A percentile compares a stretch with the other conserved stretches of the same genome.
Conservation (phyloP, 257 asterid genomes). For the Gentiana straminea region DNA sequence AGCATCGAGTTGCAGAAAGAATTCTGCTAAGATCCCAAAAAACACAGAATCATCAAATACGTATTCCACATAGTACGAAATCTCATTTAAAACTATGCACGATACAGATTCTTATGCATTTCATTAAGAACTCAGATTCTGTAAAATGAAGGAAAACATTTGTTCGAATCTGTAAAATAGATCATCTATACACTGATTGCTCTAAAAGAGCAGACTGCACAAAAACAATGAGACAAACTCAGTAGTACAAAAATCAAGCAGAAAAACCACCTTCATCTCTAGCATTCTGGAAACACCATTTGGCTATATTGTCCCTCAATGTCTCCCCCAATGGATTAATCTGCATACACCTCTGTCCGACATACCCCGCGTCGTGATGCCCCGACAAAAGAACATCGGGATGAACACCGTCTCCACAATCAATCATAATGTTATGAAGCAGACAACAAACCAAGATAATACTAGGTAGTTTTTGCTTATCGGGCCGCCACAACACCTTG, state of each 20-base stretch:
- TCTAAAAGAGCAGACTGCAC: not conserved
- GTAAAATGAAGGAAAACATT: too few relatives aligned
- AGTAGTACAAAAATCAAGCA: not conserved
- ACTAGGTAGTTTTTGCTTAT: conserved; percentile 80
- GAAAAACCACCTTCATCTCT: conserved; percentile 4
- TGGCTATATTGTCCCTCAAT: conserved; percentile 43
- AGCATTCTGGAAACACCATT: conserved; percentile 13
- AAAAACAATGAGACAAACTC: not conserved
- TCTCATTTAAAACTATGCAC: too few relatives aligned
- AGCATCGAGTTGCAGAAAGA: too few relatives aligned
- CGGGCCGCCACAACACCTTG: conserved; percentile 99
- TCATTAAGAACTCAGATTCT: too few relatives aligned
- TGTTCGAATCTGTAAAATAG: too few relatives aligned
- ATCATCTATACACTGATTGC: not conserved
- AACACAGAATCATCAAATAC: too few relatives aligned
- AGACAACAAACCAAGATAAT: conserved; percentile 83
- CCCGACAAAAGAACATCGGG: conserved; percentile 51
- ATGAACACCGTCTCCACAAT: conserved; percentile 59
- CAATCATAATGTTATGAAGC: conserved; percentile 77
- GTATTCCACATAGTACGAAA: too few relatives aligned
- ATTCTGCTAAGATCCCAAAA: too few relatives aligned
- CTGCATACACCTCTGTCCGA: conserved; percentile 26
- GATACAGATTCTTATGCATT: too few relatives aligned
- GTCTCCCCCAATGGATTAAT: conserved; percentile 37
- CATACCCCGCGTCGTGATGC: conserved; percentile 50